phyloP scores from a whole-genome alignment of 305 asterid species.

The Fraxinus greggii region DNA sequence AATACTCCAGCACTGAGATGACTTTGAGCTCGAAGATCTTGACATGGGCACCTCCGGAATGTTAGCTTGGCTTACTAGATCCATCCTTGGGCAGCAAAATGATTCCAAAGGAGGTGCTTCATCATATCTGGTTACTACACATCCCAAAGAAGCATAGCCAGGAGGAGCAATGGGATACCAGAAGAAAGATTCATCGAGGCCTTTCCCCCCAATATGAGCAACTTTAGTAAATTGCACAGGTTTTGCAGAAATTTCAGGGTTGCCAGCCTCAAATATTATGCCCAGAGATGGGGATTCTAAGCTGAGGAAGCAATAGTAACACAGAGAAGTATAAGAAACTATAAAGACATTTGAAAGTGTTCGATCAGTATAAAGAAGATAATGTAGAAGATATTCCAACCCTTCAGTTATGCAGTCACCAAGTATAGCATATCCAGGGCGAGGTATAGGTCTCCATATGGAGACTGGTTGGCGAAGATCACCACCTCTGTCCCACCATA shows the following conservation, averaged over 20 bases:
- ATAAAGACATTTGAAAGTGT: conserved; percentile 15
- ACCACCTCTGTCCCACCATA: conserved; percentile 99
- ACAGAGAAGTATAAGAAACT: conserved; percentile 27
- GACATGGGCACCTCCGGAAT: conserved; percentile 85
- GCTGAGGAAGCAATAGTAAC: conserved; percentile 44
- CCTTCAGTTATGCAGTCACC: conserved; percentile 98
- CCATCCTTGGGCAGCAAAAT: conserved; percentile 92
- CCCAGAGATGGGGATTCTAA: conserved; percentile 98
- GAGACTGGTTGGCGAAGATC: conserved; percentile 91
- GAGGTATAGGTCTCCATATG: conserved; percentile 93
- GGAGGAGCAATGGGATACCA: conserved; percentile 99
- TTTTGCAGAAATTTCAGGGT: conserved; percentile 76
- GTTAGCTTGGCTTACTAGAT: conserved; percentile 85
- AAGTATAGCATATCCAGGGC: conserved; percentile 76
- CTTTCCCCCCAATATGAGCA: conserved; percentile 81
- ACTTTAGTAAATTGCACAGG: conserved; percentile 92
- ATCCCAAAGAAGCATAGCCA: conserved; percentile 95
- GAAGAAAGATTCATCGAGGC: conserved; percentile 79
- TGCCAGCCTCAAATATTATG: conserved; percentile 76
- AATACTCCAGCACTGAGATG: conserved; percentile 91
- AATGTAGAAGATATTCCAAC: conserved; percentile 39
- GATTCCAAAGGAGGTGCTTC: conserved; percentile 71
- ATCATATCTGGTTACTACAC: conserved; percentile 68
- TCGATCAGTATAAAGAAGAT: conserved; percentile 19
- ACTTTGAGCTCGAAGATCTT: conserved; percentile 73